Evolutionary conservation across 2,329 filamentous ascomycete species (phyloP).

Genomic region (Ceratocystis colombiana): DNA sequence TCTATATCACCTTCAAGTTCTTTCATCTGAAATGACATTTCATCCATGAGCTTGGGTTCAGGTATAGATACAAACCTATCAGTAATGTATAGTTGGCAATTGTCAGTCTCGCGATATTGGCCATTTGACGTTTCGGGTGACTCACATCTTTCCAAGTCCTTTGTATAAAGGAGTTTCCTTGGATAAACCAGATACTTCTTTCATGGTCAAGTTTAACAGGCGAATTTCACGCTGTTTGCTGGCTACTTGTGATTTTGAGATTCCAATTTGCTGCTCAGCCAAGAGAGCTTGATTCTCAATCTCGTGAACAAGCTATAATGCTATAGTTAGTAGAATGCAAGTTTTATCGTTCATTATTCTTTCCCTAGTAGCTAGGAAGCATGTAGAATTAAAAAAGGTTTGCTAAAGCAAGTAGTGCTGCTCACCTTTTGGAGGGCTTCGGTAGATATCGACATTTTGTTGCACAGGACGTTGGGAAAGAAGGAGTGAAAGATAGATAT

Average conservation of each 20-base stretch:
- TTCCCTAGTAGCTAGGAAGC: not conserved
- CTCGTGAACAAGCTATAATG: slow-evolving; percentile 68
- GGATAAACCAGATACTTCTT: slow-evolving; percentile 69
- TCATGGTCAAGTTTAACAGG: slow-evolving; percentile 75
- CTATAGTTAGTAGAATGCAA: slow-evolving; percentile 19
- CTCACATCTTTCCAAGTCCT: slow-evolving; percentile 93
- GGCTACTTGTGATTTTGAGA: slow-evolving; percentile 74
- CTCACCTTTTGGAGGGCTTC: slow-evolving; percentile 84
- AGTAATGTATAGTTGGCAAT: not conserved
- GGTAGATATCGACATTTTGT: slow-evolving; percentile 80
- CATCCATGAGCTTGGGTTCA: slow-evolving; percentile 60
- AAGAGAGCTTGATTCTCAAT: slow-evolving; percentile 82
- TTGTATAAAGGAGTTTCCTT: slow-evolving; percentile 76
- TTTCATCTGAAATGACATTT: slow-evolving; percentile 64
- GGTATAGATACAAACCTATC: slow-evolving; percentile 77
- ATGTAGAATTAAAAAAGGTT: not conserved
- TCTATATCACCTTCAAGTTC: slow-evolving; percentile 68
- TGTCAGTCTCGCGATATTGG: not conserved
- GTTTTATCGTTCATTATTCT: not conserved
- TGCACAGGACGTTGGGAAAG: not conserved
- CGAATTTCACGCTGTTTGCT: slow-evolving; percentile 82
- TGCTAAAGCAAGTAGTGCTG: not conserved
- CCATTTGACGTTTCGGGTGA: slow-evolving; percentile 25
- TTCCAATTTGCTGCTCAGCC: slow-evolving; percentile 82
- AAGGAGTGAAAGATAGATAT: not conserved